These are phyloP conservation scores for Suillus americanus DNA, from an alignment of 768 basidiomycete species.

Conservation along the genomic window DNA sequence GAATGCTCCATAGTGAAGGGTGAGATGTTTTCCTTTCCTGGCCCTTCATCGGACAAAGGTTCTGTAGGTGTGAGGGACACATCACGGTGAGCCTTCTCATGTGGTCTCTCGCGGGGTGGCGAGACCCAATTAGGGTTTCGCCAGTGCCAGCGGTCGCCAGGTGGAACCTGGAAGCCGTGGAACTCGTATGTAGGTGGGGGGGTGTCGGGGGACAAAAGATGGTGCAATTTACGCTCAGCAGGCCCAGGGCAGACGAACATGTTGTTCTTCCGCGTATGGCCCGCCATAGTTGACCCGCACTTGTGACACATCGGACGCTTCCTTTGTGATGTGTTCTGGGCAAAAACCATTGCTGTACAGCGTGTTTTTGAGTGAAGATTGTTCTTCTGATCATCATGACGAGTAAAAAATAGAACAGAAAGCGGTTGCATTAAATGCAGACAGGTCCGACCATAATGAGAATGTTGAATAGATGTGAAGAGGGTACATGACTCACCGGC, in stretches of 20 bases:
- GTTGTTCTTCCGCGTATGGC: constrained; percentile 32
- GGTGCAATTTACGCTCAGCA: constrained; percentile 18
- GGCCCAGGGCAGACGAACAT: constrained; percentile 27
- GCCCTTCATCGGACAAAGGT: constrained; percentile 23
- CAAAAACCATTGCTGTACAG: background rate
- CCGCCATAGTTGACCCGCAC: constrained; percentile 32
- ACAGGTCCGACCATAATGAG: background rate
- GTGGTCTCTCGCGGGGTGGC: constrained; percentile 24
- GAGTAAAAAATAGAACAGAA: constrained; percentile 6
- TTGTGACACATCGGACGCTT: constrained; percentile 36
- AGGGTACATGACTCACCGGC: constrained; percentile 22
- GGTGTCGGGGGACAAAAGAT: constrained; percentile 30
- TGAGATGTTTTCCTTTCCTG: constrained; percentile 2
- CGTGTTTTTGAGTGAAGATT: background rate
- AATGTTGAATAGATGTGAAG: constrained; percentile 1
- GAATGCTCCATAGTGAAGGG: background rate
- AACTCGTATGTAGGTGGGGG: constrained; percentile 23
- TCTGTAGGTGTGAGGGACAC: constrained; percentile 31
- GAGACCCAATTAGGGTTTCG: constrained; percentile 35
- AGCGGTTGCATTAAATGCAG: background rate
- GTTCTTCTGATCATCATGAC: constrained; percentile 1
- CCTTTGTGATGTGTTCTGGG: constrained; percentile 14
- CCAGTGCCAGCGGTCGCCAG: constrained; percentile 34
- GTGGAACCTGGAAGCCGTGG: constrained; percentile 26
- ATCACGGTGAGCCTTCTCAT: background rate